Conservation (phyloP, 176 grass and related monocot genomes). For the Hsuehochloa calcarea region DNA sequence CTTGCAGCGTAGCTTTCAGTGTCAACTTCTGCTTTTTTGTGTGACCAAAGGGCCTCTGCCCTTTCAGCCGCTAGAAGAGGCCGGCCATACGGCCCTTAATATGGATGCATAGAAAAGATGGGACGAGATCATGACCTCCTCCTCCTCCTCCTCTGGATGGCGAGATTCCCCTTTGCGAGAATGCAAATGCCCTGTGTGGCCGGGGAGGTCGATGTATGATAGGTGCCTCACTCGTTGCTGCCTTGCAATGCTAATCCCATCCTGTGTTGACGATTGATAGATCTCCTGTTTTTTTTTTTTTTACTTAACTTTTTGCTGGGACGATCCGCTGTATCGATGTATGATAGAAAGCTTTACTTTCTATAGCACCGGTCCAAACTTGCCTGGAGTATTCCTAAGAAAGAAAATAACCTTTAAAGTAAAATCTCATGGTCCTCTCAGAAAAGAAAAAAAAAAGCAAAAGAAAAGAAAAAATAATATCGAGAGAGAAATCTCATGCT, state of each 20-base stretch:
- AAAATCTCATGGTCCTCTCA: not conserved
- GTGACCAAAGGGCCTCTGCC: constrained; percentile 17
- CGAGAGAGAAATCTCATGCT: too few relatives aligned
- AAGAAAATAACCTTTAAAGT: not conserved
- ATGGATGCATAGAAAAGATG: not conserved
- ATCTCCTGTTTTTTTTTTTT: too few relatives aligned
- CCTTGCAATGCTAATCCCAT: too few relatives aligned
- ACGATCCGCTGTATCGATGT: too few relatives aligned
- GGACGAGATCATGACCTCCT: not conserved
- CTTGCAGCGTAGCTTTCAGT: constrained; percentile 37
- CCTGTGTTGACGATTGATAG: too few relatives aligned
- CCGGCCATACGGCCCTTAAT: not conserved
- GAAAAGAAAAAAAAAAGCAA: too few relatives aligned
- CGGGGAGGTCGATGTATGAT: too few relatives aligned
- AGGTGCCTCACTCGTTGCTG: too few relatives aligned
- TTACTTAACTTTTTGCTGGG: too few relatives aligned
- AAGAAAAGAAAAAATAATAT: too few relatives aligned
- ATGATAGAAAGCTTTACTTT: too few relatives aligned
- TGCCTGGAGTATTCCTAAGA: too few relatives aligned
- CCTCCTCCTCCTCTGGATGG: not conserved
- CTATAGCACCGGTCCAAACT: not conserved
- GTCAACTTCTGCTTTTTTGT: constrained; percentile 42
- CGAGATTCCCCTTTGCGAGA: not conserved
- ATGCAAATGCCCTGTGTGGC: not conserved
- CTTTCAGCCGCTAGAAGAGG: constrained; percentile 36